Conservation (phyloP, 2,329 filamentous ascomycete genomes). For the Aspergillus sp. region DNA sequence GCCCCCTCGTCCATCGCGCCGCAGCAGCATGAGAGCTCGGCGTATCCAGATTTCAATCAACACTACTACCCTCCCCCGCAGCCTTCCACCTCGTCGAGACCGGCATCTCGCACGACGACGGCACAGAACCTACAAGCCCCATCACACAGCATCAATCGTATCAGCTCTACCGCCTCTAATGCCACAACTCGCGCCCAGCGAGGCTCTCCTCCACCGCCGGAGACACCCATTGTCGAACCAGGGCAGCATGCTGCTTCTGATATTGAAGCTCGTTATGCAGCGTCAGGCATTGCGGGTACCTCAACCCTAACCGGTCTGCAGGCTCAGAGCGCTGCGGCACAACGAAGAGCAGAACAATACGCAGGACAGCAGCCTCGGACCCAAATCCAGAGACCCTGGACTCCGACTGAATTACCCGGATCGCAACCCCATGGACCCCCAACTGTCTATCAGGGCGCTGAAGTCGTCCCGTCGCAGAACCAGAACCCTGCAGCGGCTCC, state of each 20-base stretch:
- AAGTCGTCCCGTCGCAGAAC: conserved; percentile 59
- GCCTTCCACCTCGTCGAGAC: conserved; percentile 28
- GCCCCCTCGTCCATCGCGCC: conserved; percentile 33
- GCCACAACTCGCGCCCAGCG: conserved; percentile 90
- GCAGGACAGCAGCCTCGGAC: conserved; percentile 52
- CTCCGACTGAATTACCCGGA: conserved; percentile 87
- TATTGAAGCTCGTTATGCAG: conserved; percentile 90
- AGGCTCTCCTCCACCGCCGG: conserved; percentile 91
- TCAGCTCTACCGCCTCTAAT: conserved; percentile 84
- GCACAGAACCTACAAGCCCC: conserved; percentile 53
- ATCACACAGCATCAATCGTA: conserved; percentile 61
- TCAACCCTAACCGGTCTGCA: conserved; percentile 78
- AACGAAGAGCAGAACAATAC: conserved; percentile 82
- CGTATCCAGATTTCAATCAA: conserved; percentile 60
- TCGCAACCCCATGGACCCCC: conserved; percentile 87
- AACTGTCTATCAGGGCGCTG: conserved; percentile 85
- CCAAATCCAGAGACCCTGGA: conserved; percentile 74
- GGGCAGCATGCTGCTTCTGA: conserved; percentile 73
- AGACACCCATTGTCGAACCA: conserved; percentile 81
- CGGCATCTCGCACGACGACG: conserved; percentile 27
- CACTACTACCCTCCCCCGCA: conserved; percentile 66
- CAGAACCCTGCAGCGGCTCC: conserved; percentile 42
- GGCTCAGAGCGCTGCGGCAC: conserved; percentile 77
- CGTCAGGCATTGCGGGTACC: conserved; percentile 85
- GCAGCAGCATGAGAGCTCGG: conserved; percentile 37